These are phyloP conservation scores for Erodium texanum DNA, from an alignment of 441 rosid species.

Conservation along the genomic window DNA sequence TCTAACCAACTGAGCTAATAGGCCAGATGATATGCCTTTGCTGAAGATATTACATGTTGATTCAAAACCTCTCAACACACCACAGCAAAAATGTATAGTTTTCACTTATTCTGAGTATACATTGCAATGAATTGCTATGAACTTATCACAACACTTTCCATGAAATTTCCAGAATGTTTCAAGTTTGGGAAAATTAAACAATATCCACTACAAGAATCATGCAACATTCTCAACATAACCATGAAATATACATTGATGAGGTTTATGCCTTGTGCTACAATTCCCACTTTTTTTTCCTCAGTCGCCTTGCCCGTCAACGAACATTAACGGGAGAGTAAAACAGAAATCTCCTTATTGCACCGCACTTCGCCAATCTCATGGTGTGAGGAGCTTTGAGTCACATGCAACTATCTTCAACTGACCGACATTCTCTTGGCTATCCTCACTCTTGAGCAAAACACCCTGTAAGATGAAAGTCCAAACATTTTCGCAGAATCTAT, in stretches of 20 bases:
- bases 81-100: too few species aligned
- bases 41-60: too few species aligned
- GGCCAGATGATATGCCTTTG: too few species aligned
- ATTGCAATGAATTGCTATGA: too few species aligned
- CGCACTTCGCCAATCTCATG: conserved; percentile 24
- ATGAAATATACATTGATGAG: not conserved
- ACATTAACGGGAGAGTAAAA: not conserved
- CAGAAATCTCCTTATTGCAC: not conserved
- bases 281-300: not conserved
- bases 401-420: conserved; percentile 94
- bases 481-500: conserved; percentile 95
- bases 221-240: not conserved
- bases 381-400: conserved; percentile 81
- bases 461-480: conserved; percentile 94
- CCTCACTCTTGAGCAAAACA: conserved; percentile 67
- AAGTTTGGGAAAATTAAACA: not conserved
- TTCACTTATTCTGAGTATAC: too few species aligned
- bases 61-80: too few species aligned
- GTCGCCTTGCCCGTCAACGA: not conserved
- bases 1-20: conserved; percentile 24
- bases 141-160: too few species aligned
- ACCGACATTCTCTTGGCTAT: conserved; percentile 46
- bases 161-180: not conserved
- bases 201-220: not conserved
- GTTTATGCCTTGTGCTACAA: not conserved